Evolutionary conservation across 2,329 filamentous ascomycete genomes (phyloP), one percentile per base, ranked within the genome.

Genomic region (Colletotrichum tabaci): DNA sequence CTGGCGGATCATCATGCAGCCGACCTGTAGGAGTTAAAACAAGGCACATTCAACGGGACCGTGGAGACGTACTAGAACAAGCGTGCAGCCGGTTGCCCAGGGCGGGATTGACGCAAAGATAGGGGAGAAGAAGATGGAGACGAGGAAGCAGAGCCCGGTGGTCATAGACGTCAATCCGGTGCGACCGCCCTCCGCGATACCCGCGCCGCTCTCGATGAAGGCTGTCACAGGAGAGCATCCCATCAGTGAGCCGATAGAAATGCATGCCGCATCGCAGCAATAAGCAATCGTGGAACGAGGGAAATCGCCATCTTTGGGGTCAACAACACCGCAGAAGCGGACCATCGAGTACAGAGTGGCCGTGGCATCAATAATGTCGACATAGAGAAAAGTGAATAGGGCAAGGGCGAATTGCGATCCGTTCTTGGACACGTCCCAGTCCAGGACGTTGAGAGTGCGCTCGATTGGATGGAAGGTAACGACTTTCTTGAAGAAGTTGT

Each of bases 301-400:
- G 74, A 98, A 98, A 79, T 97, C 94, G n/a, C 91, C 90, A 2
- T 92, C 90, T 56, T 88, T 86, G 75, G 87, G 81, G 77, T 91
- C 87, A 75, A 93, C 89, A 55, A 88, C 87, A 38, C 90, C 89
- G 73, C 89, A 91, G 82, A 94, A 94, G 26, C 91, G 90, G 1
- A 92, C 93, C 92, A 95, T 94, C n/a, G 92, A 93, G 82, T 94
- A 94, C 47, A 94, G 83, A 0, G 92, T 94, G 52, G 92, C 93
- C 0, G 93, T 94, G 76, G 91, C 91, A 78, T 95, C 93, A 71
- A 95, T 91, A 75, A 94, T 93, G 76, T 94, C 93, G 61, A 95
- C 93, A 71, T 94, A 94, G 3, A 95, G 86, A 78, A 95, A 94
- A 1, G 93, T 94, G 77, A 94, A 91, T 63, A 94, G 87, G 0